Evolutionary conservation across 2,329 filamentous ascomycete species (phyloP).

Genomic region (Tympanopsis confertula): DNA sequence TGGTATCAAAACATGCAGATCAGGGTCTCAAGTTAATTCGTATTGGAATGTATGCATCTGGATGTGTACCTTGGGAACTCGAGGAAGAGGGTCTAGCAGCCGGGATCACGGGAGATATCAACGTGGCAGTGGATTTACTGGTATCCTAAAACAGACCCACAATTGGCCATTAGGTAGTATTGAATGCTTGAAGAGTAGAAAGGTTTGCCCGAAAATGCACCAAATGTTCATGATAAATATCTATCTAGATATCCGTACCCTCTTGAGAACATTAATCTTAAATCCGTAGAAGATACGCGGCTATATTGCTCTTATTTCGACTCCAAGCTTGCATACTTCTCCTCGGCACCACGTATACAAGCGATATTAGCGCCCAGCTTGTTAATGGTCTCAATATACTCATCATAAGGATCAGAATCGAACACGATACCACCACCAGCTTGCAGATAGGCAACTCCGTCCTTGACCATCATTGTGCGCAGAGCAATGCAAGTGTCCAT

Average conservation of each 20-base stretch:
- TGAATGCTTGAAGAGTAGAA: too few relatives aligned
- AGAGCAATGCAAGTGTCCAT: conserved; percentile 81
- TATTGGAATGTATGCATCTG: conserved; percentile 1
- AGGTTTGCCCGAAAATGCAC: too few relatives aligned
- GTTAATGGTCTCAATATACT: conserved; percentile 95
- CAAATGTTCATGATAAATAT: too few relatives aligned
- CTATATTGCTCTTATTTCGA: too few relatives aligned
- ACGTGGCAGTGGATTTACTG: too few relatives aligned
- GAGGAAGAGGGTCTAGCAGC: background rate
- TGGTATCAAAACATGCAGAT: conserved; percentile 1
- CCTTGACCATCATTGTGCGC: conserved; percentile 88
- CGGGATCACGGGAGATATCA: background rate
- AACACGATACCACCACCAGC: conserved; percentile 85
- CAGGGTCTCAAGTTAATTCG: conserved; percentile 3
- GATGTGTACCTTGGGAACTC: background rate
- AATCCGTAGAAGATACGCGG: too few relatives aligned
- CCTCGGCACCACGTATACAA: conserved; percentile 76
- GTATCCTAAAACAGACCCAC: too few relatives aligned
- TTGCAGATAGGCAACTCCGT: conserved; percentile 83
- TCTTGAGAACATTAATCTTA: too few relatives aligned
- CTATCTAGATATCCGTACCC: too few relatives aligned
- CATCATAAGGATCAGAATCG: conserved; percentile 81
- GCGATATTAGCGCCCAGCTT: conserved; percentile 85
- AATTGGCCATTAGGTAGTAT: too few relatives aligned
- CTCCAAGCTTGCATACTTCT: conserved; percentile 32